Percentiles rank a stretch among this genome's conserved stretches.
These are phyloP conservation scores for Kwoniella mangroviensis DNA, from an alignment of 768 basidiomycete genomes.

Conservation along the genomic window DNA sequence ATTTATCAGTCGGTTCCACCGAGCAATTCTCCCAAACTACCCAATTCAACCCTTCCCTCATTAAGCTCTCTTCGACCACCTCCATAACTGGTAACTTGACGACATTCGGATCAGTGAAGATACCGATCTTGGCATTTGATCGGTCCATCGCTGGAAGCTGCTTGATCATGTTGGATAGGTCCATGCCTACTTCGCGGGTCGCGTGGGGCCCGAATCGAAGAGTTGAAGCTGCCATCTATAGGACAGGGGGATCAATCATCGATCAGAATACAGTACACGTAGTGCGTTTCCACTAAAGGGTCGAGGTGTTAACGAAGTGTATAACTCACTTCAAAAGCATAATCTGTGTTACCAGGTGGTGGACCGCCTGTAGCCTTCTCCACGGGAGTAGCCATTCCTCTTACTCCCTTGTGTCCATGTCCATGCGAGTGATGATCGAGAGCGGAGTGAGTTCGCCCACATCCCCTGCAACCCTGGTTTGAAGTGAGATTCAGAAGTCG, in stretches of 20 bases:
- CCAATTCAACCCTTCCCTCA: constrained; percentile 64
- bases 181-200: constrained; percentile 53
- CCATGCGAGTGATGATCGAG: constrained; percentile 33
- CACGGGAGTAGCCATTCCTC: constrained; percentile 50
- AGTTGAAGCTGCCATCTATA: constrained; percentile 55
- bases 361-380: constrained; percentile 33
- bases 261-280: no score
- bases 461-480: constrained; percentile 50
- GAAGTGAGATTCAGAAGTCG: constrained; percentile 43
- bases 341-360: constrained; percentile 50
- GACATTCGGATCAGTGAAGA: constrained; percentile 89
- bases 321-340: constrained; percentile 54
- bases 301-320: neutral
- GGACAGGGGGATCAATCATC: no score
- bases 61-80: constrained; percentile 66
- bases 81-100: constrained; percentile 81
- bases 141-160: constrained; percentile 43
- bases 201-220: constrained; percentile 54
- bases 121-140: constrained; percentile 70
- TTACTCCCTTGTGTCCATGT: constrained; percentile 14
- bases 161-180: constrained; percentile 49
- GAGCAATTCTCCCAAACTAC: constrained; percentile 58
- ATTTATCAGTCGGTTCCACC: constrained; percentile 84
- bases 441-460: constrained; percentile 48
- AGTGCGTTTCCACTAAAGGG: neutral